These are phyloP conservation scores for Saccharata proteae DNA, from an alignment of 2,329 filamentous ascomycete genomes.

Conservation along the genomic window DNA sequence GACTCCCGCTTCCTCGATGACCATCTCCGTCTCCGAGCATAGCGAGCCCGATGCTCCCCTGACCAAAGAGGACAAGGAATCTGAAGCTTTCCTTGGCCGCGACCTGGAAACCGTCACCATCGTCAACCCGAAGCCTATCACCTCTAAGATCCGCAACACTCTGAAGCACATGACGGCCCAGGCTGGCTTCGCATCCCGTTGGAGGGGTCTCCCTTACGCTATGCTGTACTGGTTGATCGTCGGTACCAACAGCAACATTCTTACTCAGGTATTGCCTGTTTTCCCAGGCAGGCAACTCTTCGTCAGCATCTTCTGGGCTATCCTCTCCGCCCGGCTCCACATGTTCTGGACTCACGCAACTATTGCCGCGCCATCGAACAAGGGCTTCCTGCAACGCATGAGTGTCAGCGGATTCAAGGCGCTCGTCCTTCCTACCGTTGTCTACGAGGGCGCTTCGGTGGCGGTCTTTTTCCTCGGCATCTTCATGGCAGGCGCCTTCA, in stretches of 20 bases:
- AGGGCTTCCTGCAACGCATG: conserved; percentile 50
- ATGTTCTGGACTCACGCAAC: conserved; percentile 79
- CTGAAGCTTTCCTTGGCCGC: conserved; percentile 21
- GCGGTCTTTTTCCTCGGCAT: conserved; percentile 41
- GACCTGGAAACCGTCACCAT: conserved; percentile 25
- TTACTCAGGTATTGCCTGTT: conserved; percentile 25
- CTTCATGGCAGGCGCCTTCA: conserved; percentile 33
- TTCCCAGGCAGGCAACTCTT: conserved; percentile 38
- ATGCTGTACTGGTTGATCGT: conserved; percentile 24
- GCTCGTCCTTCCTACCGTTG: conserved; percentile 54
- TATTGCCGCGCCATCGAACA: conserved; percentile 55
- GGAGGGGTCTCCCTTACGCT: conserved; percentile 53
- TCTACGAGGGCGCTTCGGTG: conserved; percentile 39
- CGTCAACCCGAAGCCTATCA: conserved; percentile 46
- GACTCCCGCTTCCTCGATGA: conserved; percentile 40
- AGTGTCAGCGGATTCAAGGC: conserved; percentile 49
- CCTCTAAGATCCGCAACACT: conserved; percentile 45
- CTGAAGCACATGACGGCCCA: conserved; percentile 49
- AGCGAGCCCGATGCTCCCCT: conserved; percentile 26
- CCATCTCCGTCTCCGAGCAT: conserved; percentile 36
- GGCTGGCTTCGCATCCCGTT: conserved; percentile 52
- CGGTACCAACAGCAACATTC: conserved; percentile 29
- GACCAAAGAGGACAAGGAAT: conserved; percentile 23
- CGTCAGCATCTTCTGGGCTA: conserved; percentile 43
- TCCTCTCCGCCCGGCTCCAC: conserved; percentile 55